Percentiles rank a stretch among this genome's conserved stretches.
Evolutionary conservation across 805 yeast species (phyloP).

Genomic region (Kregervanrija delftensis): DNA sequence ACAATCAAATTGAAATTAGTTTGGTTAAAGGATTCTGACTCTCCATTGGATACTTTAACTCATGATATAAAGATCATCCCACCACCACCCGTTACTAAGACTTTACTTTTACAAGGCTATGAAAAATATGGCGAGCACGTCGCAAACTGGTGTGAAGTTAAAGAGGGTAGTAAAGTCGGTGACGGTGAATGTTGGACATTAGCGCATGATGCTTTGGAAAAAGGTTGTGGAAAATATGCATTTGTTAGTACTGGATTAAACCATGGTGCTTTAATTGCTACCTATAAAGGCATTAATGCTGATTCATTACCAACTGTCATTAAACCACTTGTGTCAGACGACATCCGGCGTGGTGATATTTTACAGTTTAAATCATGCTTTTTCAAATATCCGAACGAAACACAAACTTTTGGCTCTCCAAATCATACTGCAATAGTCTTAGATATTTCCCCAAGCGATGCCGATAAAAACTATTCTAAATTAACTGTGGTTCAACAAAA

Average conservation of each 20-base stretch:
- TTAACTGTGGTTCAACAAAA: conserved; percentile 44
- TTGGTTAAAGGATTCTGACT: conserved; percentile 31
- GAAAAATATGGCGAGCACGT: conserved; percentile 43
- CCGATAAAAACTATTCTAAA: conserved; percentile 18
- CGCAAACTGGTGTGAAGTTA: conserved; percentile 48
- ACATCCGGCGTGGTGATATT: conserved; percentile 48
- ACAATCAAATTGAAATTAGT: conserved; percentile 28
- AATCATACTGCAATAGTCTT: conserved; percentile 42
- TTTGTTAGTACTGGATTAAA: conserved; percentile 40
- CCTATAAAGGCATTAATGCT: conserved; percentile 13
- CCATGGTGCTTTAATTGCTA: conserved; percentile 37
- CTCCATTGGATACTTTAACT: conserved; percentile 19
- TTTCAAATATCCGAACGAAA: conserved; percentile 31
- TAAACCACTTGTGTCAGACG: conserved; percentile 29
- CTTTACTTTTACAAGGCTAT: conserved; percentile 28
- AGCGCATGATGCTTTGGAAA: conserved; percentile 45
- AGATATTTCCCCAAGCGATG: conserved; percentile 25
- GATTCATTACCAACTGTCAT: conserved; percentile 11
- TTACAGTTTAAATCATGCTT: conserved; percentile 39
- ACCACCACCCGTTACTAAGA: conserved; percentile 36
- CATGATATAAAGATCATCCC: conserved; percentile 30
- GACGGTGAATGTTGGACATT: conserved; percentile 59
- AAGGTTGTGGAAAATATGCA: conserved; percentile 53
- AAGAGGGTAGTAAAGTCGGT: conserved; percentile 41
- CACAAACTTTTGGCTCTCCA: conserved; percentile 41